phyloP scores from a whole-genome alignment of 2,329 filamentous ascomycete genomes.

The Colletotrichum echinochloae region DNA sequence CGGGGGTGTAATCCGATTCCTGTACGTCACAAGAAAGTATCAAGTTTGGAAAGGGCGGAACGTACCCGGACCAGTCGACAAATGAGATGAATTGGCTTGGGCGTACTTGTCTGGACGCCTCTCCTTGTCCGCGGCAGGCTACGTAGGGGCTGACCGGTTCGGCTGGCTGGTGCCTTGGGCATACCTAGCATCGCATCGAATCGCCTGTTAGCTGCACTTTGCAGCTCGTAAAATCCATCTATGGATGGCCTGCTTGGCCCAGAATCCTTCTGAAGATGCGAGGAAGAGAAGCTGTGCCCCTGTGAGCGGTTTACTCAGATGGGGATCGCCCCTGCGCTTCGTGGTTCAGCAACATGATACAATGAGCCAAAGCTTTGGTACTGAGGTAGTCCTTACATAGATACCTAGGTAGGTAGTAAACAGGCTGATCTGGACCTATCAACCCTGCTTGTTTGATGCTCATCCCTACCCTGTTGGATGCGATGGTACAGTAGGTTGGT shows the following conservation, averaged over 20 bases:
- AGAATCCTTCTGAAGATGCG: background rate
- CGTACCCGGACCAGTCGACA: background rate
- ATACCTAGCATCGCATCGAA: background rate
- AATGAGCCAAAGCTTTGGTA: slow-evolving; percentile 28
- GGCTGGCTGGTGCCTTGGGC: slow-evolving; percentile 16
- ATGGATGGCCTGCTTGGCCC: slow-evolving; percentile 20
- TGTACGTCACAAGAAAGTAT: background rate
- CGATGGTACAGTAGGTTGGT: too few relatives aligned
- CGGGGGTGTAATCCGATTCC: slow-evolving; percentile 12
- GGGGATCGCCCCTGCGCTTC: slow-evolving; percentile 35
- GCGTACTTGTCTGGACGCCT: slow-evolving; percentile 31
- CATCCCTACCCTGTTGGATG: slow-evolving; percentile 13
- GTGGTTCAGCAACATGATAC: slow-evolving; percentile 34
- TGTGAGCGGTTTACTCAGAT: slow-evolving; percentile 30
- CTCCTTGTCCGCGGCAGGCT: slow-evolving; percentile 5
- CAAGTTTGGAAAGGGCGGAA: slow-evolving; percentile 24
- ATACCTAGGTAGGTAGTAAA: background rate
- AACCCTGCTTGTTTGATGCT: slow-evolving; percentile 30
- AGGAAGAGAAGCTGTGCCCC: slow-evolving; percentile 4
- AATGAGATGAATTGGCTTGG: slow-evolving; percentile 26
- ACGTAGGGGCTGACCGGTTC: slow-evolving; percentile 2
- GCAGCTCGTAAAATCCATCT: slow-evolving; percentile 16
- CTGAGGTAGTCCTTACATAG: background rate
- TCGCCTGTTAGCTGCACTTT: slow-evolving; percentile 14
- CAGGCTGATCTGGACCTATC: slow-evolving; percentile 12